Evolutionary conservation across 2,329 filamentous ascomycete genomes (phyloP).

Genomic region (Bisporella sp.): DNA sequence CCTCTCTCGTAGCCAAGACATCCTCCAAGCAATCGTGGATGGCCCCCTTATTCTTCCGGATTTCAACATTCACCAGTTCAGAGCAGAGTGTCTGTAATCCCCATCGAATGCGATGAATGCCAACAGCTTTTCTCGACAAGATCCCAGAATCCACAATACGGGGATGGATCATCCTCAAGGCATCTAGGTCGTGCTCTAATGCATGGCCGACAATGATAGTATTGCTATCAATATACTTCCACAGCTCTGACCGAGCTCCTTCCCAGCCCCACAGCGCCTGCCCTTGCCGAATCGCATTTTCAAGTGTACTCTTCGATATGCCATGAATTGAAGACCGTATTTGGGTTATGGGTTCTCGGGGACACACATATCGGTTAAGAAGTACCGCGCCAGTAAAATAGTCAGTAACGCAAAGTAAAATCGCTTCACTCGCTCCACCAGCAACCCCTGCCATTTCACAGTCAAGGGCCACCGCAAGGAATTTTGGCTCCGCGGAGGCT

Average conservation of each 20-base stretch:
- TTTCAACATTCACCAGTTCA: slow-evolving; percentile 29
- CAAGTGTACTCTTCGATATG: slow-evolving; percentile 27
- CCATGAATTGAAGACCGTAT: slow-evolving; percentile 35
- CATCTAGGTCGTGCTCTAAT: slow-evolving; percentile 37
- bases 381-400: slow-evolving; percentile 39
- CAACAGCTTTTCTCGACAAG: slow-evolving; percentile 31
- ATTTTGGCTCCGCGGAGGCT: slow-evolving; percentile 10
- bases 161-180: slow-evolving; percentile 35
- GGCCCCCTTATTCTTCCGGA: slow-evolving; percentile 27
- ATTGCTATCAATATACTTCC: slow-evolving; percentile 32
- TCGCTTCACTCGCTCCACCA: slow-evolving; percentile 26
- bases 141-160: slow-evolving; percentile 38
- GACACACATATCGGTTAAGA: slow-evolving; percentile 35
- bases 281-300: slow-evolving; percentile 23
- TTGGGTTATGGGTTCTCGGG: slow-evolving; percentile 27
- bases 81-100: slow-evolving; percentile 30
- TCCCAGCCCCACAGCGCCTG: slow-evolving; percentile 34
- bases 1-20: slow-evolving; percentile 40
- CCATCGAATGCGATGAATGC: slow-evolving; percentile 22
- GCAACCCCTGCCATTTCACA: slow-evolving; percentile 40
- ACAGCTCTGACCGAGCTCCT: slow-evolving; percentile 35
- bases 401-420: slow-evolving; percentile 36
- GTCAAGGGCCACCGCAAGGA: slow-evolving; percentile 35
- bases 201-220: slow-evolving; percentile 44
- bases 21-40: slow-evolving; percentile 44